Evolutionary conservation across 495 filamentous ascomycete genomes (phyloP).

Genomic region (Lentithecium fluviatile): DNA sequence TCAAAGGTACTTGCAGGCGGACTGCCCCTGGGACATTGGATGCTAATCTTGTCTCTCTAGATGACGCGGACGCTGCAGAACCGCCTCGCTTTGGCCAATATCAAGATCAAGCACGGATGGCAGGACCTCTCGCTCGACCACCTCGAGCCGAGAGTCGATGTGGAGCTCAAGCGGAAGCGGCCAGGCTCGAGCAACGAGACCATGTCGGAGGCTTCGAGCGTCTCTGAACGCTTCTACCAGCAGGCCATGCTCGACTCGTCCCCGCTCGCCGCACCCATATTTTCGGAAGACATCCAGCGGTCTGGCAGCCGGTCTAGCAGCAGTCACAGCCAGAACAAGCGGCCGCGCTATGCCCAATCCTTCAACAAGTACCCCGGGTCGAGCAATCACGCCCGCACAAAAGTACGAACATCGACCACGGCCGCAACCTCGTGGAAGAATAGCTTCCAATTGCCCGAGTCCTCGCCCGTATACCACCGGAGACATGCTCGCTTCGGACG

Average conservation of each 20-base stretch:
- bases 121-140: conserved; percentile 71
- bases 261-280: conserved; percentile 64
- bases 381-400: conserved; percentile 56
- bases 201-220: conserved; percentile 76
- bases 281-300: conserved; percentile 62
- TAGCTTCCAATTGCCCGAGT: conserved; percentile 71
- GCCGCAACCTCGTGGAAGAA: conserved; percentile 69
- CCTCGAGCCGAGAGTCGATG: conserved; percentile 72
- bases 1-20: conserved; percentile 63
- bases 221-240: conserved; percentile 56
- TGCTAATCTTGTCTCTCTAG: conserved; percentile 49
- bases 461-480: conserved; percentile 71
- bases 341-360: conserved; percentile 50
- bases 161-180: conserved; percentile 66
- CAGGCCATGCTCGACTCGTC: conserved; percentile 58
- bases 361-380: conserved; percentile 46
- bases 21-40: conserved; percentile 20
- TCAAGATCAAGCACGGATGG: conserved; percentile 92
- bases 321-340: conserved; percentile 50
- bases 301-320: conserved; percentile 58
- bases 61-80: conserved; percentile 89
- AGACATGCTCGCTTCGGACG: conserved; percentile 62
- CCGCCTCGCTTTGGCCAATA: conserved; percentile 88
- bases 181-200: conserved; percentile 60
- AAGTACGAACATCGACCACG: conserved; percentile 67